Base-by-base conservation (phyloP, 2,329 filamentous ascomycete species). In the Fusarium napiforme region DNA sequence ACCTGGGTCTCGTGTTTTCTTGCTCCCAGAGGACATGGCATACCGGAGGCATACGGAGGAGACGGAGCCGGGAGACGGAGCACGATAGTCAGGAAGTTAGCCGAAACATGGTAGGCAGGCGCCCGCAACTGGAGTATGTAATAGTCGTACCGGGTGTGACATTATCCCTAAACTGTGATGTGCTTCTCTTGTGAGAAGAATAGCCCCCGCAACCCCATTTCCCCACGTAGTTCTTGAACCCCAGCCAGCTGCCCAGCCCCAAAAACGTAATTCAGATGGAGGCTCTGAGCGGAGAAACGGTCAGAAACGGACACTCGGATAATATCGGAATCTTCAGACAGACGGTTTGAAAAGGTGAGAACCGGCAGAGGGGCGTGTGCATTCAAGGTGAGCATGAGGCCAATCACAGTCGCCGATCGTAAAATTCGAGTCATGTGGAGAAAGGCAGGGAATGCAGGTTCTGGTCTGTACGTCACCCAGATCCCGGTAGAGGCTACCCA, bases 251-350 rank as follows among this genome's bases (percentile, higher is more conserved):
- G 47, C 47, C 62, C 73, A 76, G 74, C 59, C 60, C 61, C 63
- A 67, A 66, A 66, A 77, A 77, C 75, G 75, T 76, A 76, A 75
- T 69, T 50, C 46, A 69, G 68, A 77, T 75, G 73, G 75, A 76
- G 73, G 63, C 67, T 75, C 71, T 74, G 55, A 55, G 64, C 60
- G 57, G 64, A 58, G 64, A 68, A 74, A 74, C 72, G 68, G 71
- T 72, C 59, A 69, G 46, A 69, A 70, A 77, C 69, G 72, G 74
- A 60, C 47, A 21, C 15, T 73, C 75, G 75, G 75, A 62, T 62
- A 58, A 77, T 69, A 43, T 76, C 75, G 75, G 75, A 64, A 77
- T 37, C 34, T 23, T 26, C 21, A 19, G 28, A 65, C 34, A 50
- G 23, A 68, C 64, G 39, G 67, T 58, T 57, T 64, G 28, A 28